Percentiles rank a stretch among this genome's conserved stretches.
Evolutionary conservation across 2,329 filamentous ascomycete genomes (phyloP).

Genomic region (Sporothrix pseudoabietina): DNA sequence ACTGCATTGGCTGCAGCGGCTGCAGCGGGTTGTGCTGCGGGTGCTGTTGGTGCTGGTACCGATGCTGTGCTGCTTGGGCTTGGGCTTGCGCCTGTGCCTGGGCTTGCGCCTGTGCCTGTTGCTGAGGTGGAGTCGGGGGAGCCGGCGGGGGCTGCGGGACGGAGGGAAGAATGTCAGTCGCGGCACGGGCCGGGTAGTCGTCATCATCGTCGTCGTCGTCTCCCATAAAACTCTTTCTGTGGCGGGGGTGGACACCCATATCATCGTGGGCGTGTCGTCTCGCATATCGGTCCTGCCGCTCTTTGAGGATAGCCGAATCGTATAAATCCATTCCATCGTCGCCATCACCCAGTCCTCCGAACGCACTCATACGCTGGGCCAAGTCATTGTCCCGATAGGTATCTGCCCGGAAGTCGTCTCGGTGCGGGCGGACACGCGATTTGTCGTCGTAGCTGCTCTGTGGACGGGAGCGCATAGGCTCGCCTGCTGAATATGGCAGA

Average conservation of each 20-base stretch:
- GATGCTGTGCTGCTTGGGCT: background rate
- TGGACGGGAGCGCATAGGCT: conserved; percentile 37
- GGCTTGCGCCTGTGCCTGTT: conserved; percentile 1
- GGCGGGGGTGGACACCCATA: conserved; percentile 18
- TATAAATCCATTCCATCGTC: conserved; percentile 28
- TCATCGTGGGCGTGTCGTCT: conserved; percentile 41
- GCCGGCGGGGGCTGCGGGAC: conserved; percentile 39
- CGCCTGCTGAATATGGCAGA: conserved; percentile 30
- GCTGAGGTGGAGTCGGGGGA: conserved; percentile 34
- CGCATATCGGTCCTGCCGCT: conserved; percentile 9
- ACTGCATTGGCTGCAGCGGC: background rate
- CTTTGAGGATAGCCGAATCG: background rate
- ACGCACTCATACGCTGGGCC: conserved; percentile 43
- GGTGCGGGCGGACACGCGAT: conserved; percentile 43
- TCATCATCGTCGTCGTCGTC: conserved; percentile 58
- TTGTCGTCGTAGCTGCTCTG: conserved; percentile 52
- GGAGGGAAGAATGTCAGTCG: conserved; percentile 44
- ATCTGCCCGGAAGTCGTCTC: conserved; percentile 39
- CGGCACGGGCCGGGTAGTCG: conserved; percentile 53
- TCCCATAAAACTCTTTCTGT: conserved; percentile 60
- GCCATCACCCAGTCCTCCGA: conserved; percentile 44
- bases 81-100: background rate
- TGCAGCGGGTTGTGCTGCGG: conserved; percentile 1
- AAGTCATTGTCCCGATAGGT: conserved; percentile 40
- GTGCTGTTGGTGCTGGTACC: background rate